phyloP scores from a whole-genome alignment of 2,329 filamentous ascomycete species.

The Aspergillus quadrilineatus region DNA sequence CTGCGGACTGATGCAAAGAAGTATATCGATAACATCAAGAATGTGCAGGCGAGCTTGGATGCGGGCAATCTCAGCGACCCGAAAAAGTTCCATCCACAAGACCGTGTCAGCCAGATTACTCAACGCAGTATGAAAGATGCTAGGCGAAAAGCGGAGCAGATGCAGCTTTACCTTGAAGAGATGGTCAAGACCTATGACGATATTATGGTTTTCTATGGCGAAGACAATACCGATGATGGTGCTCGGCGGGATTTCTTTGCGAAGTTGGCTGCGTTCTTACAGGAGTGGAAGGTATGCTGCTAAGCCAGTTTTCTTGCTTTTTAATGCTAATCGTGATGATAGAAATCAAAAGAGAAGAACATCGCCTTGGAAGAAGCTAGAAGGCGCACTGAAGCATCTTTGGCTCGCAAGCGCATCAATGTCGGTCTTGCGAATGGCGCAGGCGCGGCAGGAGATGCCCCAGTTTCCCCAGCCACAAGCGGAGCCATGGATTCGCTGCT shows the following conservation, averaged over 20 bases:
- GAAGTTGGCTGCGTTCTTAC: slow-evolving; percentile 85
- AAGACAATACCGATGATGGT: slow-evolving; percentile 88
- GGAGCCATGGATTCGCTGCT: slow-evolving; percentile 95
- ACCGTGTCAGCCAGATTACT: slow-evolving; percentile 87
- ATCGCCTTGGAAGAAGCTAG: slow-evolving; percentile 74
- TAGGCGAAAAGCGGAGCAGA: slow-evolving; percentile 89
- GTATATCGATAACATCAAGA: slow-evolving; percentile 93
- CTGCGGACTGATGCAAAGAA: slow-evolving; percentile 80
- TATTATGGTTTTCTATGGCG: slow-evolving; percentile 94
- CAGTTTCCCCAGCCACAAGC: slow-evolving; percentile 68
- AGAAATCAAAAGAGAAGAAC: slow-evolving; percentile 93
- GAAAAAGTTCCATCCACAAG: slow-evolving; percentile 96
- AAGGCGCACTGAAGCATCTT: slow-evolving; percentile 82
- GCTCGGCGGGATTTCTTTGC: slow-evolving; percentile 93
- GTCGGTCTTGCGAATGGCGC: slow-evolving; percentile 66
- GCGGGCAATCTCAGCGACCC: slow-evolving; percentile 92
- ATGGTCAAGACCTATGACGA: slow-evolving; percentile 90
- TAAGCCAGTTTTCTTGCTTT: slow-evolving; percentile 6
- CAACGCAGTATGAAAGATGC: slow-evolving; percentile 97
- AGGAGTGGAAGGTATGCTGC: slow-evolving; percentile 76
- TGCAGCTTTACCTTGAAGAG: slow-evolving; percentile 89
- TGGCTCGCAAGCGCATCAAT: slow-evolving; percentile 75
- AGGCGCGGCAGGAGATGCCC: slow-evolving; percentile 45
- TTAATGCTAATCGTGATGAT: slow-evolving; percentile 8
- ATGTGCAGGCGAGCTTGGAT: slow-evolving; percentile 88